Conservation (phyloP, 208 protist species). For the Leishmania mexicana region DNA sequence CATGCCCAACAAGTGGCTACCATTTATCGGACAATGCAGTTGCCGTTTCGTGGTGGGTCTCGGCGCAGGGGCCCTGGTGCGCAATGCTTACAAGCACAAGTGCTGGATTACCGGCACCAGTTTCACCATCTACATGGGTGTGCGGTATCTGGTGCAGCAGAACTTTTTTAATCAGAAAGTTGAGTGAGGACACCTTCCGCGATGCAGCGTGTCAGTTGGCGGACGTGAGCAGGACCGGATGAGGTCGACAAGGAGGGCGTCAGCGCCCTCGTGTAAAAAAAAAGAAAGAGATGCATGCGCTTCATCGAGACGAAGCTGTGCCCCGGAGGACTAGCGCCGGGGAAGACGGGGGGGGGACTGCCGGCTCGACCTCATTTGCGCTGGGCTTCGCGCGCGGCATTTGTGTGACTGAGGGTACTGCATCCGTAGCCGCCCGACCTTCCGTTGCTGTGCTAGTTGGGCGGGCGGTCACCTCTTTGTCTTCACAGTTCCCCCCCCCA, state of each 20-base stretch:
- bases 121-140: conserved; percentile 37
- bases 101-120: conserved; percentile 44
- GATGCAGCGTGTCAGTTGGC: conserved; percentile 52
- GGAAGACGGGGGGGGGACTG: not conserved
- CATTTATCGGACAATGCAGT: conserved; percentile 48
- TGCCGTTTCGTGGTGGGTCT: conserved; percentile 53
- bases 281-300: conserved; percentile 39
- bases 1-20: conserved; percentile 49
- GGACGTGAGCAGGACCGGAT: conserved; percentile 59
- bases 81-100: conserved; percentile 47
- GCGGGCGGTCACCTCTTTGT: not conserved
- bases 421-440: not conserved
- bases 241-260: conserved; percentile 55
- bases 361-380: conserved; percentile 50
- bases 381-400: conserved; percentile 60
- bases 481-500: not conserved
- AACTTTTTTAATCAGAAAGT: conserved; percentile 60
- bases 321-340: conserved; percentile 61
- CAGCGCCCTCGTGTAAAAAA: conserved; percentile 44
- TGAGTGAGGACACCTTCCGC: conserved; percentile 46
- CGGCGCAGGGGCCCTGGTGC: conserved; percentile 36
- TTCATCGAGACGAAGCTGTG: conserved; percentile 66
- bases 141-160: conserved; percentile 69
- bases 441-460: not conserved
- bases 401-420: conserved; percentile 31